phyloP scores from a whole-genome alignment of 1,139 yeast species.

The Casaregolazyma suthepensis region DNA sequence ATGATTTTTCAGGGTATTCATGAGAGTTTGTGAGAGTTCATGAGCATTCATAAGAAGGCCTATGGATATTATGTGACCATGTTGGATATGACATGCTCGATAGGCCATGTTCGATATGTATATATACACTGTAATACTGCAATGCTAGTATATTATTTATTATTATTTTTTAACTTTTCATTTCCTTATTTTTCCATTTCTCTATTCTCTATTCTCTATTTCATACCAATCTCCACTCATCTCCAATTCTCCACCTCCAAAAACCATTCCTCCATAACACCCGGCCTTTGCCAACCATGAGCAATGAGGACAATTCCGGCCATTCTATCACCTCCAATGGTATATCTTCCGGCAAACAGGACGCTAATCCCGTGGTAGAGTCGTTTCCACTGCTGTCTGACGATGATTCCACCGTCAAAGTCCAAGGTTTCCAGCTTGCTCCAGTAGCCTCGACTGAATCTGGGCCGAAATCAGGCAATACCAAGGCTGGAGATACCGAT shows the following conservation, averaged over 20 bases:
- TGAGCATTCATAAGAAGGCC: no score
- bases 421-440: conserved; percentile 2
- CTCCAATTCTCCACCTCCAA: not conserved
- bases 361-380: conserved; percentile 5
- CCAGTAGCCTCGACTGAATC: conserved; percentile 1
- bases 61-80: no score
- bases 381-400: conserved; percentile 8
- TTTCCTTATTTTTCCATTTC: not conserved
- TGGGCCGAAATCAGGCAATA: not conserved
- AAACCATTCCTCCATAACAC: not conserved
- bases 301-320: not conserved
- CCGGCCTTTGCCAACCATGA: not conserved
- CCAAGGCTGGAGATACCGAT: not conserved
- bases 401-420: not conserved
- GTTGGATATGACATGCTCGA: not conserved
- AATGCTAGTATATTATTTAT: no score
- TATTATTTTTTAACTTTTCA: no score
- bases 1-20: not conserved
- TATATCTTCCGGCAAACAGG: not conserved
- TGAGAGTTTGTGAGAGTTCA: no score
- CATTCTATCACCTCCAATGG: not conserved
- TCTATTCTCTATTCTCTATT: not conserved
- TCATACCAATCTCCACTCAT: not conserved
- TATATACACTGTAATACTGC: not conserved
- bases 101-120: no score